Conservation (phyloP, 257 asterid genomes). For the Misopates orontium region DNA sequence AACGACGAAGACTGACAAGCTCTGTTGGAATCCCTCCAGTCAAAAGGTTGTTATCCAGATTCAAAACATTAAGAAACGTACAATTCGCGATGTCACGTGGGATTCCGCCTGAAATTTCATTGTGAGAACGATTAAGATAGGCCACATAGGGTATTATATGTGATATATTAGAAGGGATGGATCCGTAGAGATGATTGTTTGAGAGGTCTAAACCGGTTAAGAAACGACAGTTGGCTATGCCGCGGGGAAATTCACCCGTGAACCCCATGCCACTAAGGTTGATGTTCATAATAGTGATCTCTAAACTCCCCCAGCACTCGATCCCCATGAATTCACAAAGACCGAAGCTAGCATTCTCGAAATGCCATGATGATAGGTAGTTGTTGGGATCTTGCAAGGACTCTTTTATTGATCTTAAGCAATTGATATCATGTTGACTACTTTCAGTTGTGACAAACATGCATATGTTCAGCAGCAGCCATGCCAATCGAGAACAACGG, state of each 20-base stretch:
- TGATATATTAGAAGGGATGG: constrained; percentile 1
- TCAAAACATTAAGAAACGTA: neutral
- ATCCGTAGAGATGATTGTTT: neutral
- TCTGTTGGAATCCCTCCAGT: neutral
- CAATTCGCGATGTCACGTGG: neutral
- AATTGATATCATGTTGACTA: neutral
- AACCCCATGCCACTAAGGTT: constrained; percentile 1
- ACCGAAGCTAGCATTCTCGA: neutral
- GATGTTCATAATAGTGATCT: neutral
- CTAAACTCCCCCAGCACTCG: neutral
- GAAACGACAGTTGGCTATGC: constrained; percentile 5
- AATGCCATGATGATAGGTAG: neutral
- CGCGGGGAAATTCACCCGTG: constrained; percentile 3
- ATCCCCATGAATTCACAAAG: neutral
- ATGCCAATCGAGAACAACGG: neutral
- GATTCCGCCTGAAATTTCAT: constrained; percentile 12
- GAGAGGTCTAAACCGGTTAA: neutral
- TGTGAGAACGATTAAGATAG: neutral
- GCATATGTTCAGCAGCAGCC: neutral
- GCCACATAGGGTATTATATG: neutral
- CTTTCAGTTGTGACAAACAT: neutral
- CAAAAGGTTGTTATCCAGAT: neutral
- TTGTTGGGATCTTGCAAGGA: constrained; percentile 3
- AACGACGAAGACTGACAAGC: neutral
- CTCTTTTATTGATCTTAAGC: constrained; percentile 13